A percentile compares a stretch with the other conserved stretches of the same genome.
These are phyloP conservation scores for Hericium erinaceus DNA, from an alignment of 768 basidiomycete species.

Conservation along the genomic window DNA sequence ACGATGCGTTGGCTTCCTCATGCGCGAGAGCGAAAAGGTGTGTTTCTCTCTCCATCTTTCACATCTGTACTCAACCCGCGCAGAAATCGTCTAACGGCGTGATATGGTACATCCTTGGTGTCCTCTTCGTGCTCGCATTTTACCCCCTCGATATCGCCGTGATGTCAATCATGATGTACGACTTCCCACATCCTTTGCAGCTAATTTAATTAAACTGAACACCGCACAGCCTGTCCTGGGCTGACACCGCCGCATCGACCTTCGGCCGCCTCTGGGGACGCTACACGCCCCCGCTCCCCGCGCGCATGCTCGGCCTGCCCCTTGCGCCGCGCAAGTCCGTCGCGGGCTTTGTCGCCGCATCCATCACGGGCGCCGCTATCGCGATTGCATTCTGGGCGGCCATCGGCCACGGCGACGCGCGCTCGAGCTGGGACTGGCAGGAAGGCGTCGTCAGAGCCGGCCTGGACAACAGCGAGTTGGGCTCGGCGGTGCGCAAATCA, in stretches of 20 bases:
- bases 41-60: conserved; percentile 9
- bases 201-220: not conserved
- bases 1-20: conserved; percentile 63
- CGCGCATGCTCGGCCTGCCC: conserved; percentile 43
- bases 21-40: conserved; percentile 85
- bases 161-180: conserved; percentile 75
- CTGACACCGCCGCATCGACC: conserved; percentile 89
- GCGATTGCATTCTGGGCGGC: conserved; percentile 69
- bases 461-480: conserved; percentile 8
- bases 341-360: conserved; percentile 76
- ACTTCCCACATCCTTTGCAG: conserved; percentile 2
- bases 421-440: conserved; percentile 50
- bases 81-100: conserved; percentile 77
- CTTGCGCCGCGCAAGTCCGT: conserved; percentile 77
- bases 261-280: conserved; percentile 78
- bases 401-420: conserved; percentile 31
- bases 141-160: conserved; percentile 85
- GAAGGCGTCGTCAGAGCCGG: conserved; percentile 32
- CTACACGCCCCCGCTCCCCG: conserved; percentile 54
- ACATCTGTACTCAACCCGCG: not conserved
- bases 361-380: conserved; percentile 59
- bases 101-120: conserved; percentile 86
- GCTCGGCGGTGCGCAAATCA: conserved; percentile 19
- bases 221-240: conserved; percentile 78
- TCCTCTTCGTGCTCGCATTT: conserved; percentile 60